phyloP scores from a whole-genome alignment of 257 asterid genomes.

The Ligustrum vulgare region DNA sequence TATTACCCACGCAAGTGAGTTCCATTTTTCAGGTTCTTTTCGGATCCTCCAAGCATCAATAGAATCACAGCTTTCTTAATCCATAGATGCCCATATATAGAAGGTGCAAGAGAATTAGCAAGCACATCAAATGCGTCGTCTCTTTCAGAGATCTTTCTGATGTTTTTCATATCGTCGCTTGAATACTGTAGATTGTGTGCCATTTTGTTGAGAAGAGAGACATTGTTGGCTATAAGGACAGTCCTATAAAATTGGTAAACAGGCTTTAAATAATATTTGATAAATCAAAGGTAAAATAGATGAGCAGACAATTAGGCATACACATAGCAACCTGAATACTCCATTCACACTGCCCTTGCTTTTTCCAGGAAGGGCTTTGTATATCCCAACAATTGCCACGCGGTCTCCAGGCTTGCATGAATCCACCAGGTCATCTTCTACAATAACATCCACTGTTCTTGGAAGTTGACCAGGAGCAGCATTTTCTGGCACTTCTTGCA shows the following conservation, averaged over 20 bases:
- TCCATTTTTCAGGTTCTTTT: slow-evolving; percentile 92
- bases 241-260: slow-evolving; percentile 58
- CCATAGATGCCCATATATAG: slow-evolving; percentile 93
- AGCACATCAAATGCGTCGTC: slow-evolving; percentile 81
- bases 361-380: slow-evolving; percentile 89
- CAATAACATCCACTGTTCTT: slow-evolving; percentile 80
- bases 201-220: slow-evolving; percentile 85
- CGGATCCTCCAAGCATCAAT: slow-evolving; percentile 95
- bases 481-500: slow-evolving; percentile 99
- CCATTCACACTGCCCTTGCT: slow-evolving; percentile 95
- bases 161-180: slow-evolving; percentile 71
- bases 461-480: slow-evolving; percentile 99
- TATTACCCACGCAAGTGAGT: slow-evolving; percentile 89
- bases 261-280: slow-evolving; percentile 9
- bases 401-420: slow-evolving; percentile 98
- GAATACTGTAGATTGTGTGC: slow-evolving; percentile 71
- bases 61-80: slow-evolving; percentile 89
- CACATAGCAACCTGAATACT: slow-evolving; percentile 69
- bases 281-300: slow-evolving; percentile 12
- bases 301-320: slow-evolving; percentile 17
- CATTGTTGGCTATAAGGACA: slow-evolving; percentile 86
- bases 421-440: slow-evolving; percentile 96
- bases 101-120: slow-evolving; percentile 92
- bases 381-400: slow-evolving; percentile 88
- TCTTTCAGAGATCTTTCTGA: slow-evolving; percentile 65